These are phyloP conservation scores for Phytophthora aleatoria DNA, from an alignment of 352 stramenopile genomes.

Conservation along the genomic window DNA sequence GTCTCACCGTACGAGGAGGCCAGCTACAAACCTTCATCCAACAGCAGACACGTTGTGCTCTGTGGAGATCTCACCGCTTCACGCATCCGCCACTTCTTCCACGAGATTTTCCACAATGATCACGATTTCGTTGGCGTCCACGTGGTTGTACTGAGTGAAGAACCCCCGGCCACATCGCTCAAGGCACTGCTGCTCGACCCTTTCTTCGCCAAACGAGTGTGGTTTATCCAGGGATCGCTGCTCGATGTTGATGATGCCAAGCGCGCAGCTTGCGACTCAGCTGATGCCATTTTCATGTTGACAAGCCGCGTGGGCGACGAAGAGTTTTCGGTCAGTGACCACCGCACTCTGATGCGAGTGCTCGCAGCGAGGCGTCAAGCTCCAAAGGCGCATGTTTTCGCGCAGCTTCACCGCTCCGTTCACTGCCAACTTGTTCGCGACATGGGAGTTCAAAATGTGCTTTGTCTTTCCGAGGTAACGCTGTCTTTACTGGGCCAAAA, in stretches of 20 bases:
- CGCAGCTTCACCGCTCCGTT: slow-evolving; percentile 78
- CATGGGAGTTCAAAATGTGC: slow-evolving; percentile 75
- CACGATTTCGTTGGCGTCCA: slow-evolving; percentile 84
- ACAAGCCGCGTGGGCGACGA: slow-evolving; percentile 66
- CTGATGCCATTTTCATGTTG: slow-evolving; percentile 84
- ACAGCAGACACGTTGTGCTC: slow-evolving; percentile 77
- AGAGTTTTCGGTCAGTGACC: slow-evolving; percentile 72
- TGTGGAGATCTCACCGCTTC: slow-evolving; percentile 83
- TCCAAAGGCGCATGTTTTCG: slow-evolving; percentile 55
- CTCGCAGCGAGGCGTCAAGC: slow-evolving; percentile 74
- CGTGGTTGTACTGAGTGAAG: slow-evolving; percentile 77
- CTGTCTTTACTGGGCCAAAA: slow-evolving; percentile 85
- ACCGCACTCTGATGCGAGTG: slow-evolving; percentile 82
- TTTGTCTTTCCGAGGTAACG: slow-evolving; percentile 84
- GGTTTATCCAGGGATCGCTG: slow-evolving; percentile 82
- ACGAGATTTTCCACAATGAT: slow-evolving; percentile 88
- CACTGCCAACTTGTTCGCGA: slow-evolving; percentile 80
- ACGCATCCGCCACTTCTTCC: slow-evolving; percentile 87
- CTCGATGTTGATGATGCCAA: slow-evolving; percentile 82
- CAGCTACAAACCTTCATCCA: slow-evolving; percentile 69
- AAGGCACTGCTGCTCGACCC: slow-evolving; percentile 80
- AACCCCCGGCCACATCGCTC: slow-evolving; percentile 76
- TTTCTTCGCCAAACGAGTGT: slow-evolving; percentile 86
- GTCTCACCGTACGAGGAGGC: slow-evolving; percentile 77
- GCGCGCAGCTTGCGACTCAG: slow-evolving; percentile 61